Conservation (phyloP, 116 monocot genomes). For the Papilionanthe hybrid region DNA sequence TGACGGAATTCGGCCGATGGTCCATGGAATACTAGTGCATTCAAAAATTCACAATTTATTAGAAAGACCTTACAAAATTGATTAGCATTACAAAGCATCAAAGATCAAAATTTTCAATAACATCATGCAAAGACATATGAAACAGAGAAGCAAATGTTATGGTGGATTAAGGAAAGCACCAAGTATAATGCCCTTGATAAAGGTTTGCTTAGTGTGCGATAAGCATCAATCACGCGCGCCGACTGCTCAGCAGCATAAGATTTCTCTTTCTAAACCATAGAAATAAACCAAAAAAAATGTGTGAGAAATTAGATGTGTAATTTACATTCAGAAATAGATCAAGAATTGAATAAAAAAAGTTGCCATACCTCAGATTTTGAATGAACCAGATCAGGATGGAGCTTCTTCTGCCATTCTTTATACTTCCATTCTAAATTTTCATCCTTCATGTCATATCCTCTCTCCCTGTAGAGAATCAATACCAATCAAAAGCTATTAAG, state of each 20-base stretch:
- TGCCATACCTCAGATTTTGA: slow-evolving; percentile 72
- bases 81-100: no score
- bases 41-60: no score
- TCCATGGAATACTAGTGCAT: no score
- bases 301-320: background rate
- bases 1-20: no score
- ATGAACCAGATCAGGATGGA: slow-evolving; percentile 95
- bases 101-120: no score
- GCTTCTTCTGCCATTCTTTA: slow-evolving; percentile 99
- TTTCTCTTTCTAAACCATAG: slow-evolving; percentile 56
- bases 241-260: slow-evolving; percentile 81
- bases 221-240: slow-evolving; percentile 90
- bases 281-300: slow-evolving; percentile 2
- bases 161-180: slow-evolving; percentile 27
- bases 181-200: slow-evolving; percentile 85
- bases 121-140: no score
- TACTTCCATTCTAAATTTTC: slow-evolving; percentile 75
- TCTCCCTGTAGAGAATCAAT: slow-evolving; percentile 29
- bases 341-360: background rate
- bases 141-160: background rate
- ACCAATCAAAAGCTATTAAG: no score
- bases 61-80: no score
- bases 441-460: slow-evolving; percentile 37
- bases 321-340: background rate
- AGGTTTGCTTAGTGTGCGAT: slow-evolving; percentile 56